Base-by-base conservation (phyloP, 805 yeast species). In the Sugiyamaella smithiae region DNA sequence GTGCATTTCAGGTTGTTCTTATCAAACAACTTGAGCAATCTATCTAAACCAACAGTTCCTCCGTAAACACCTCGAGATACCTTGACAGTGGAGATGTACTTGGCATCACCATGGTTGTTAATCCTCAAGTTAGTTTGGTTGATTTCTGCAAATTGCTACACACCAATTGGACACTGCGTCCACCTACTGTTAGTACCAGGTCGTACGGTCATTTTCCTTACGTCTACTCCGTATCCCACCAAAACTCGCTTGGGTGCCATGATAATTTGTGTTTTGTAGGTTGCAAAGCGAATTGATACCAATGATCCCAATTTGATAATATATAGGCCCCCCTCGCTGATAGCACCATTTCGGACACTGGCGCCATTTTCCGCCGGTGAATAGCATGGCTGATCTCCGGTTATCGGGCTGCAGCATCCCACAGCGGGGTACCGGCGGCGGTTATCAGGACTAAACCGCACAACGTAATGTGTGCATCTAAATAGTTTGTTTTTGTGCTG, bases 1-100 rank as follows among this genome's bases (percentile, higher is more conserved):
- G 71, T 67, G 7, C 65, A 70, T 44, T 67, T 67, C 54, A 67
- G 67, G 24, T 57, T 51, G 54, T 67, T 64, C 50, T 65, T 67
- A 36, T 62, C 62, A 40, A 67, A 57, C 57, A 67, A 41, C 45
- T 61, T 67, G 50, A 67, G 52, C 57, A 67, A 54, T 33, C 71
- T 55, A 16, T 62, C 64, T 14, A 66, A 60, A 28, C 71, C 71
- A 22, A 66, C 63, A 33, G 65, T 62, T 17, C 71, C 71, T 11
- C 69, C 71, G 61, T 64, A 67, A 19, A 65, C 53, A 36, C 63
- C 70, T 49, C 71, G 57, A 2, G 70, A 67, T 7, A 29, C 33
- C 33, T 29, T 29, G 14, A 29, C 33, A 29, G 33, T 29, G 14
- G 33, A 29, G 14, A 29, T 29, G 14, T 29, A 29, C 8, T 29